phyloP scores from a whole-genome alignment of 495 filamentous ascomycete genomes.

The Penicillium cosmopolitanum region DNA sequence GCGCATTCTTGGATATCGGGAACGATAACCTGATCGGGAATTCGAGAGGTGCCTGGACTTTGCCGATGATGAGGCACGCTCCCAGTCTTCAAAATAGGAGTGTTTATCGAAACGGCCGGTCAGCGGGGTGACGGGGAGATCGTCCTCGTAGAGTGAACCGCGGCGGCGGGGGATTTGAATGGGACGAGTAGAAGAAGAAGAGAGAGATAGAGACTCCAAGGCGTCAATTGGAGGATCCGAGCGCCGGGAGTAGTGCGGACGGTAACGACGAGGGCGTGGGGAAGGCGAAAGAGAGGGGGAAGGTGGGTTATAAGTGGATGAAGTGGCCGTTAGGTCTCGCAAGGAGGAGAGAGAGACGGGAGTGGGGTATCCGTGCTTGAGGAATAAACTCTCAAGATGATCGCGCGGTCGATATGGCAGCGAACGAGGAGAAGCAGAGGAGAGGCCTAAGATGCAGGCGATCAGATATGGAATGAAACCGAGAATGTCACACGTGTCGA shows the following conservation, averaged over 20 bases:
- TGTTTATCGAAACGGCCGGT: constrained; percentile 48
- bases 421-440: constrained; percentile 43
- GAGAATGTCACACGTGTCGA: constrained; percentile 41
- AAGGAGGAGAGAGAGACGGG: constrained; percentile 72
- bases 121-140: constrained; percentile 48
- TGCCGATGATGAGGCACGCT: constrained; percentile 32
- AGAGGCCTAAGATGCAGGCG: constrained; percentile 62
- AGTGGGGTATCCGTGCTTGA: constrained; percentile 50
- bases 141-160: constrained; percentile 33
- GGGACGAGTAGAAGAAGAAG: constrained; percentile 38
- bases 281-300: constrained; percentile 24
- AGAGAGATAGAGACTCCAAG: constrained; percentile 34
- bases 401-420: constrained; percentile 75
- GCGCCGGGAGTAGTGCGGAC: constrained; percentile 22
- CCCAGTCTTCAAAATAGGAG: constrained; percentile 42
- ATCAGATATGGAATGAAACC: constrained; percentile 54
- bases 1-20: constrained; percentile 39
- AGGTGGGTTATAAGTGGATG: constrained; percentile 59
- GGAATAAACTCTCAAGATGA: constrained; percentile 69
- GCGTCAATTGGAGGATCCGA: constrained; percentile 25
- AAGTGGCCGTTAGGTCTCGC: constrained; percentile 73
- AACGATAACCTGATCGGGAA: constrained; percentile 13
- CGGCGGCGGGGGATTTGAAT: constrained; percentile 45
- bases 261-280: constrained; percentile 5
- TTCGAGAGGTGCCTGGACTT: constrained; percentile 23